Evolutionary conservation across 2,329 filamentous ascomycete species (phyloP).

Genomic region (Didymella pinodella): DNA sequence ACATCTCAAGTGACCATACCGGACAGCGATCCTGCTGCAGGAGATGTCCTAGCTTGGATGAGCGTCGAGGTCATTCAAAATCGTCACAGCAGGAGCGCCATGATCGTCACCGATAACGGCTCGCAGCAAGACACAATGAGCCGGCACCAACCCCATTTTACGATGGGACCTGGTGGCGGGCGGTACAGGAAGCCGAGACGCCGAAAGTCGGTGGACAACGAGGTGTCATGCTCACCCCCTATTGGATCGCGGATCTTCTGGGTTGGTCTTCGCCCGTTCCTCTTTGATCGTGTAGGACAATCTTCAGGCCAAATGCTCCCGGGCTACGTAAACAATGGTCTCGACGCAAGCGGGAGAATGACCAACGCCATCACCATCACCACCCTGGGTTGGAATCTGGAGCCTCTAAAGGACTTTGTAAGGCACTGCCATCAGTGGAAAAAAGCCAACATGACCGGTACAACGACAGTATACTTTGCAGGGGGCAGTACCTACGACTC

Average conservation of each 20-base stretch:
- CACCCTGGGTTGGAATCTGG: constrained; percentile 41
- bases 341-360: constrained; percentile 24
- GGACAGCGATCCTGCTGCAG: constrained; percentile 35
- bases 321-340: background rate
- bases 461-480: constrained; percentile 39
- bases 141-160: background rate
- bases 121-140: constrained; percentile 18
- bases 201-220: background rate
- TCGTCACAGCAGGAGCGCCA: constrained; percentile 30
- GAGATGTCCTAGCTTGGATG: constrained; percentile 41
- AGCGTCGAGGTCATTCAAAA: constrained; percentile 36
- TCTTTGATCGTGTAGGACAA: constrained; percentile 32
- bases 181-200: constrained; percentile 3
- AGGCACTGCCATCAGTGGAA: constrained; percentile 36
- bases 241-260: constrained; percentile 35
- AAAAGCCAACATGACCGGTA: constrained; percentile 30
- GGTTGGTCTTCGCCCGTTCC: constrained; percentile 41
- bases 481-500: constrained; percentile 16
- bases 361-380: constrained; percentile 32
- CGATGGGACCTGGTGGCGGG: background rate
- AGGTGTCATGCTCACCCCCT: constrained; percentile 18
- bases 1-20: constrained; percentile 36
- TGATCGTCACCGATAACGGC: constrained; percentile 30
- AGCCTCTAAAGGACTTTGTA: constrained; percentile 35
- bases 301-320: background rate